A percentile compares a stretch with the other conserved stretches of the same genome.
Conservation (phyloP, 495 filamentous ascomycete species). For the Aspergillus hancockii region DNA sequence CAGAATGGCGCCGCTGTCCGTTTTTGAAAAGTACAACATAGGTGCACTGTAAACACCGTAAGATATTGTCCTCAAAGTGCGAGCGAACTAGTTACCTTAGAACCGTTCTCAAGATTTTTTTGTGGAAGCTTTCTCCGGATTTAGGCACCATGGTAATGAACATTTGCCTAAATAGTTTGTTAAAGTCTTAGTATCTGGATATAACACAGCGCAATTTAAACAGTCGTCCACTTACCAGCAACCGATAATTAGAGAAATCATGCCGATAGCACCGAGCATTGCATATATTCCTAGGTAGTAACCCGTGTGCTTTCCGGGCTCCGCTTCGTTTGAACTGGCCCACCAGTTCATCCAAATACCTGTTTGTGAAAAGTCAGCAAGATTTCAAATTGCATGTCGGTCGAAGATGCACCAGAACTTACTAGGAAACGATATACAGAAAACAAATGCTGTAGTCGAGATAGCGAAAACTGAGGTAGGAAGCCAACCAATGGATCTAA, state of each 20-base stretch:
- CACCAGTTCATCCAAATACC: slow-evolving; percentile 59
- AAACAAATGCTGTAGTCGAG: slow-evolving; percentile 42
- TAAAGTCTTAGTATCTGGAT: slow-evolving; percentile 6
- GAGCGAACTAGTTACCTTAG: slow-evolving; percentile 27
- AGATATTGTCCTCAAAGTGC: neutral
- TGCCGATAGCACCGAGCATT: slow-evolving; percentile 47
- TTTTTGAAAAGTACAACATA: slow-evolving; percentile 49
- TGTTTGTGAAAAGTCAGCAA: slow-evolving; percentile 20
- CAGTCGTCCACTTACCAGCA: slow-evolving; percentile 37
- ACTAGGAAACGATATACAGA: slow-evolving; percentile 50
- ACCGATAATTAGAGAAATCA: slow-evolving; percentile 44
- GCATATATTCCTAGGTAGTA: slow-evolving; percentile 59
- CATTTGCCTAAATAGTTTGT: slow-evolving; percentile 34
- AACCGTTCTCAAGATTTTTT: slow-evolving; percentile 49
- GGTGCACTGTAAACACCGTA: slow-evolving; percentile 32
- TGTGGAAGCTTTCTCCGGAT: slow-evolving; percentile 52
- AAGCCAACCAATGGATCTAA: slow-evolving; percentile 51
- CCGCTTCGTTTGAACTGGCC: slow-evolving; percentile 44
- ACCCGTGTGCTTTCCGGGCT: slow-evolving; percentile 44
- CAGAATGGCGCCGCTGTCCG: slow-evolving; percentile 46
- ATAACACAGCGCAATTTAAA: neutral
- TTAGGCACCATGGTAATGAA: slow-evolving; percentile 56
- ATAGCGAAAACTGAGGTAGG: slow-evolving; percentile 46
- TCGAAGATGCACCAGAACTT: slow-evolving; percentile 6
- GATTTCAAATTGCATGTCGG: neutral